Percentiles rank a stretch among this genome's conserved stretches.
Evolutionary conservation across 495 filamentous ascomycete species (phyloP).

Genomic region (Cudoniella acicularis): DNA sequence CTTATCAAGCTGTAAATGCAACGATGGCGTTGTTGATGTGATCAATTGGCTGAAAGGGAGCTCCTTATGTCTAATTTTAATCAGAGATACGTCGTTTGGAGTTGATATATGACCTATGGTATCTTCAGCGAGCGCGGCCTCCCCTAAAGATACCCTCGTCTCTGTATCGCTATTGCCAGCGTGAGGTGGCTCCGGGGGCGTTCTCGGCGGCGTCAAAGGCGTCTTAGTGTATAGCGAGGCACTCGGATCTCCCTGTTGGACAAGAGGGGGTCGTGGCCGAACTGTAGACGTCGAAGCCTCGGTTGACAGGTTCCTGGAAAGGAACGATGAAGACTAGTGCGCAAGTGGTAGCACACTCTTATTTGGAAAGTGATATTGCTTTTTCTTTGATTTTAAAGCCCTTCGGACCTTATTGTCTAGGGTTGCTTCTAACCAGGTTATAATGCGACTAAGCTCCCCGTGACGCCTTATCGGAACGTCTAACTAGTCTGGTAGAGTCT

Average conservation of each 20-base stretch:
- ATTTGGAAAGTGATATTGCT: slow-evolving; percentile 11
- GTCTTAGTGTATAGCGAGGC: neutral
- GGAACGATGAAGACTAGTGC: slow-evolving; percentile 9
- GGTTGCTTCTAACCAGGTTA: neutral
- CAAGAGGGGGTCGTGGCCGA: neutral
- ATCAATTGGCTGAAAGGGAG: slow-evolving; percentile 16
- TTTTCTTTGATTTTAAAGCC: slow-evolving; percentile 15
- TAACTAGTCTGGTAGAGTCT: slow-evolving; percentile 23
- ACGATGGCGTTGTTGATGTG: slow-evolving; percentile 12
- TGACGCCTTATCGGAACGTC: slow-evolving; percentile 6
- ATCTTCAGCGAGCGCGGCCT: no score
- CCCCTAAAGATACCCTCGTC: no score
- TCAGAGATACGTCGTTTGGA: neutral
- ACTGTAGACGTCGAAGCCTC: slow-evolving; percentile 12
- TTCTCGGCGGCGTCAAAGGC: slow-evolving; percentile 18
- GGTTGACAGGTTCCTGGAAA: slow-evolving; percentile 3
- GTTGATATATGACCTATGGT: neutral
- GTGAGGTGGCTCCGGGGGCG: slow-evolving; percentile 9
- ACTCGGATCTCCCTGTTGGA: neutral
- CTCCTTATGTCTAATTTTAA: slow-evolving; percentile 5
- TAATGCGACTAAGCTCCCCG: neutral
- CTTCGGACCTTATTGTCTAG: slow-evolving; percentile 7
- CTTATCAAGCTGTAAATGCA: slow-evolving; percentile 12
- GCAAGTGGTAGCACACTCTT: slow-evolving; percentile 17
- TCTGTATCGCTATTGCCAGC: slow-evolving; percentile 2